These are phyloP conservation scores for Porcisia hertigi DNA, from an alignment of 208 protist species.

Conservation along the genomic window DNA sequence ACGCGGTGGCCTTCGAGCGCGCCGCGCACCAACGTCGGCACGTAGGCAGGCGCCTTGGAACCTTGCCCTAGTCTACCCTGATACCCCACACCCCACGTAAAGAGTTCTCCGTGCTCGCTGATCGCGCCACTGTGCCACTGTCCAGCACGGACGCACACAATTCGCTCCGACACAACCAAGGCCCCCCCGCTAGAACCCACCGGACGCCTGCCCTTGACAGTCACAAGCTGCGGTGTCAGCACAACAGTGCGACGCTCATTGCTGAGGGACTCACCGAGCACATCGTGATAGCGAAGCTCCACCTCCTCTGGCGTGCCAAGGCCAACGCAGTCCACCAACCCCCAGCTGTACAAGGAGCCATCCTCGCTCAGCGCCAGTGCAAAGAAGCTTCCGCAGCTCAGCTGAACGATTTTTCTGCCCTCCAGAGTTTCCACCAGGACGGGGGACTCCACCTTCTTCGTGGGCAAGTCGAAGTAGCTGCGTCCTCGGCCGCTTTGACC, in stretches of 20 bases:
- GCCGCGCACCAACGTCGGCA: constrained; percentile 69
- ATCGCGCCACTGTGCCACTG: constrained; percentile 90
- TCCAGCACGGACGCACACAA: constrained; percentile 77
- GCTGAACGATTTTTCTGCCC: constrained; percentile 67
- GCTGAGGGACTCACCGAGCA: constrained; percentile 76
- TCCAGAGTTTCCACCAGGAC: constrained; percentile 68
- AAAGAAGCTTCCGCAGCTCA: constrained; percentile 89
- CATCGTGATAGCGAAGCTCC: constrained; percentile 28
- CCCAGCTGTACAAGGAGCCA: constrained; percentile 85
- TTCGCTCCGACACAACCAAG: constrained; percentile 11
- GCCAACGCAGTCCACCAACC: constrained; percentile 81
- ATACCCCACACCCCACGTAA: constrained; percentile 89
- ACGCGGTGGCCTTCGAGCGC: constrained; percentile 62
- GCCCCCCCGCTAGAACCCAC: background rate
- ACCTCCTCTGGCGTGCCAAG: constrained; percentile 70
- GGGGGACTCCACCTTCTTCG: constrained; percentile 74
- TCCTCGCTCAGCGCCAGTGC: constrained; percentile 68
- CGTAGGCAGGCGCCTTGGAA: constrained; percentile 55
- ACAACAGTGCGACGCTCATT: constrained; percentile 78
- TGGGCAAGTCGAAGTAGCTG: constrained; percentile 46
- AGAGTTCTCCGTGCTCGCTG: constrained; percentile 75
- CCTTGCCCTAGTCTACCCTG: constrained; percentile 85
- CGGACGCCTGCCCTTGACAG: constrained; percentile 32
- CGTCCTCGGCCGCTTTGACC: constrained; percentile 81
- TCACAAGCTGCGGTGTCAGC: constrained; percentile 68